These are phyloP conservation scores for Helotiales sp. DNA, from an alignment of 2,329 filamentous ascomycete species.

Conservation along the genomic window DNA sequence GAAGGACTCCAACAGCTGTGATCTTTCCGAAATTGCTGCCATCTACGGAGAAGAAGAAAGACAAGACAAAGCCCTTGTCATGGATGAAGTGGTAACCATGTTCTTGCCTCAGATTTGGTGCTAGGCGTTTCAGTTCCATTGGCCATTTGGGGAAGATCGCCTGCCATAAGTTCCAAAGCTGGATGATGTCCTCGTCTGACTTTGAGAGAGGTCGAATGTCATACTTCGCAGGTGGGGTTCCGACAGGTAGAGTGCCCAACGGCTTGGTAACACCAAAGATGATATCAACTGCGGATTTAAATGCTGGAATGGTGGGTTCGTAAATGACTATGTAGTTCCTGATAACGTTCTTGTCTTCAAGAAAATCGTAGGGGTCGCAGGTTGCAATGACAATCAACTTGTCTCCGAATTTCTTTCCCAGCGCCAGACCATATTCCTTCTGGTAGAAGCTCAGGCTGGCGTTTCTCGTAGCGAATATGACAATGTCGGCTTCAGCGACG, in stretches of 20 bases:
- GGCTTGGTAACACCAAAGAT: constrained; percentile 46
- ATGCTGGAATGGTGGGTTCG: constrained; percentile 50
- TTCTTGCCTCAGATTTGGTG: constrained; percentile 37
- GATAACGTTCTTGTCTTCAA: constrained; percentile 42
- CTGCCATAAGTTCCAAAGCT: constrained; percentile 44
- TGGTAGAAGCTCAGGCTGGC: constrained; percentile 47
- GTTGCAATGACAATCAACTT: constrained; percentile 48
- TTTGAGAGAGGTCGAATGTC: constrained; percentile 30
- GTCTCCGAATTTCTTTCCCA: constrained; percentile 39
- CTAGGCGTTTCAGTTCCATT: constrained; percentile 40
- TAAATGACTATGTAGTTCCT: constrained; percentile 51
- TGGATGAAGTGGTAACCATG: constrained; percentile 46
- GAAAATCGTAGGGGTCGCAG: constrained; percentile 51
- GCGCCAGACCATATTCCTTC: constrained; percentile 43
- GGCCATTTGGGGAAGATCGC: constrained; percentile 46
- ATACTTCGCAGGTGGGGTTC: constrained; percentile 27
- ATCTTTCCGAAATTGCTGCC: constrained; percentile 41
- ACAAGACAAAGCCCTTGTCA: constrained; percentile 47
- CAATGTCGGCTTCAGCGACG: constrained; percentile 45
- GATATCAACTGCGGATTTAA: constrained; percentile 46
- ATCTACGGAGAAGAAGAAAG: constrained; percentile 38
- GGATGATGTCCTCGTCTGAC: constrained; percentile 40
- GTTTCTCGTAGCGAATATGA: constrained; percentile 49
- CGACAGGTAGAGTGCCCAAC: constrained; percentile 46
- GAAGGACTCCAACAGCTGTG: constrained; percentile 46